A percentile compares a stretch with the other conserved stretches of the same genome.
These are phyloP conservation scores for Rhizopus sp. DNA, from an alignment of 371 early-diverging fungal species.

Conservation along the genomic window DNA sequence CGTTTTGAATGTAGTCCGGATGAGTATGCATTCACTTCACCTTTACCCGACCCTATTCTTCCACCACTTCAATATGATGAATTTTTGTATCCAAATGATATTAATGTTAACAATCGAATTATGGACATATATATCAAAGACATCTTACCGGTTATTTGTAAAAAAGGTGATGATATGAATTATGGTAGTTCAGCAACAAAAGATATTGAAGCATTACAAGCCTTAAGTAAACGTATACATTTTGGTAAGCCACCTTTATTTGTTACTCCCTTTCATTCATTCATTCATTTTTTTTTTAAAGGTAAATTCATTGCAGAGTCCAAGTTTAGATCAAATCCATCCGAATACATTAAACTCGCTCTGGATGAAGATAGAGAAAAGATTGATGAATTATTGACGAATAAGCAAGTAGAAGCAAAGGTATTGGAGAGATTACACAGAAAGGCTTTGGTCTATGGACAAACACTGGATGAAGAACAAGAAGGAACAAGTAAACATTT, in stretches of 20 bases:
- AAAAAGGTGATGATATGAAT: slow-evolving; percentile 76
- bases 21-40: slow-evolving; percentile 91
- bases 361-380: slow-evolving; percentile 71
- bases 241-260: slow-evolving; percentile 72
- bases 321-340: slow-evolving; percentile 84
- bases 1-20: slow-evolving; percentile 74
- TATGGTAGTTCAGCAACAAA: slow-evolving; percentile 92
- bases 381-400: slow-evolving; percentile 85
- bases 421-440: slow-evolving; percentile 79
- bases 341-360: slow-evolving; percentile 85
- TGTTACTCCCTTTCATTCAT: no score
- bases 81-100: slow-evolving; percentile 69
- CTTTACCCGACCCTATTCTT: slow-evolving; percentile 85
- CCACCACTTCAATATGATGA: slow-evolving; percentile 78
- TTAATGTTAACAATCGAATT: slow-evolving; percentile 86
- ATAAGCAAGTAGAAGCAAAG: slow-evolving; percentile 79
- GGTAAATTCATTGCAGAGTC: slow-evolving; percentile 96
- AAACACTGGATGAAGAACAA: slow-evolving; percentile 66
- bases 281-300: slow-evolving; percentile 21
- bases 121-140: slow-evolving; percentile 75
- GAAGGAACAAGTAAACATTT: slow-evolving; percentile 40
- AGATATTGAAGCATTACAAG: slow-evolving; percentile 92
- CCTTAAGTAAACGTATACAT: slow-evolving; percentile 92
- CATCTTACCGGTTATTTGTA: slow-evolving; percentile 71
- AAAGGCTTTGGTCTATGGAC: slow-evolving; percentile 93